Conservation (phyloP, 1,284 basidiomycete genomes). For the Golubevia pallescens region DNA sequence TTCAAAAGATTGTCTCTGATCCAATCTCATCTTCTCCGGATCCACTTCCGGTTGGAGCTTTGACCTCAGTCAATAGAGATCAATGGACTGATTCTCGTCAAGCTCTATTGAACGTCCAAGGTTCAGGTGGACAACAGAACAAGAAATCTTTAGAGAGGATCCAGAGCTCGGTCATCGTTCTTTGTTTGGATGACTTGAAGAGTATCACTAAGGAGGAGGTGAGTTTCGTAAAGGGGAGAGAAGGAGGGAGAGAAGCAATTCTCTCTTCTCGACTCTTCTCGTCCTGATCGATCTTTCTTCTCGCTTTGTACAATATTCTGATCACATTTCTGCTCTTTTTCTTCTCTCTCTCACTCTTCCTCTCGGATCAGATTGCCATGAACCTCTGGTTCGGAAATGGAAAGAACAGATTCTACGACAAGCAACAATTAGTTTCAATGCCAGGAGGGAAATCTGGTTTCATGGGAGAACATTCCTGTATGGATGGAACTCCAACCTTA, state of each 20-base stretch:
- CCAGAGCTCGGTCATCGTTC: slow-evolving; percentile 85
- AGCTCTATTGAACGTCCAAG: slow-evolving; percentile 37
- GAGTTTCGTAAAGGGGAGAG: neutral
- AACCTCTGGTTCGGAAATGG: slow-evolving; percentile 89
- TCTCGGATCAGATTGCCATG: slow-evolving; percentile 68
- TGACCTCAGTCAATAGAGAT: slow-evolving; percentile 89
- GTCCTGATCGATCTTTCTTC: no score
- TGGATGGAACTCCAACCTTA: slow-evolving; percentile 95
- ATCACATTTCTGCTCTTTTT: no score
- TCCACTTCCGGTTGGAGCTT: slow-evolving; percentile 74
- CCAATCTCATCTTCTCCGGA: slow-evolving; percentile 70
- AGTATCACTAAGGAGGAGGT: slow-evolving; percentile 82
- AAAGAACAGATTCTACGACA: slow-evolving; percentile 93
- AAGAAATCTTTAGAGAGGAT: slow-evolving; percentile 71
- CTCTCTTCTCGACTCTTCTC: no score
- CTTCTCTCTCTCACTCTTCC: no score
- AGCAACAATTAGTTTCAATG: slow-evolving; percentile 77
- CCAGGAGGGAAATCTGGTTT: slow-evolving; percentile 82
- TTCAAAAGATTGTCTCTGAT: slow-evolving; percentile 75
- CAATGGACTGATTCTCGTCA: slow-evolving; percentile 75
- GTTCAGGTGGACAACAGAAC: slow-evolving; percentile 29
- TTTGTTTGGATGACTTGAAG: slow-evolving; percentile 81
- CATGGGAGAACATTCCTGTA: slow-evolving; percentile 79
- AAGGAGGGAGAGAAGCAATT: no score
- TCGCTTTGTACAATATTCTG: no score